Evolutionary conservation across 371 early-diverging fungal genomes (phyloP).

Genomic region (Zychaea mexicana): DNA sequence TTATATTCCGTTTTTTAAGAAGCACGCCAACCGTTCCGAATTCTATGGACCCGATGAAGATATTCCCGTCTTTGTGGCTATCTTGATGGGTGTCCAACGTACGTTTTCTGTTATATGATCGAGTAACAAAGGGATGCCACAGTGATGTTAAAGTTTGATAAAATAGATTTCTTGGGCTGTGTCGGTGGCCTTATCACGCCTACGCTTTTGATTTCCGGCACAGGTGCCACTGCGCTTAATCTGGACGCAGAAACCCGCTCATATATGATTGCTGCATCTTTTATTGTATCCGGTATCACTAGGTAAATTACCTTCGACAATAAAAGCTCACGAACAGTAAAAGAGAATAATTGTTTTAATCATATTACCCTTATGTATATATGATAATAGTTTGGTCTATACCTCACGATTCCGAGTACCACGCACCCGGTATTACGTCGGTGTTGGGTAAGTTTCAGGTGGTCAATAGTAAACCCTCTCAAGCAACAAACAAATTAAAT

Average conservation of each 20-base stretch:
- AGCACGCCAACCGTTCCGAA: conserved; percentile 11
- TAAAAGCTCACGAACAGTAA: neutral
- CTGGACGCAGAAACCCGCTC: conserved; percentile 36
- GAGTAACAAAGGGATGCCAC: neutral
- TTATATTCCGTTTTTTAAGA: conserved; percentile 19
- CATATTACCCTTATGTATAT: neutral
- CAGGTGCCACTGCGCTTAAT: conserved; percentile 40
- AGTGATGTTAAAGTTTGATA: neutral
- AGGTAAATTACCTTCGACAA: conserved; percentile 8
- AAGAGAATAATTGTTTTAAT: neutral
- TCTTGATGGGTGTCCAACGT: conserved; percentile 35
- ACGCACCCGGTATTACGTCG: conserved; percentile 39
- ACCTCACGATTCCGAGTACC: conserved; percentile 45
- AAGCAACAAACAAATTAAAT: neutral
- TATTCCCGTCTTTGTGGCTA: conserved; percentile 28
- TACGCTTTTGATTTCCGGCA: conserved; percentile 39
- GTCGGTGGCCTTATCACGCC: conserved; percentile 48
- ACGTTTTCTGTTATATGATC: neutral
- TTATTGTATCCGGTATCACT: conserved; percentile 30
- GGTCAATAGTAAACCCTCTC: neutral
- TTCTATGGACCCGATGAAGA: conserved; percentile 32
- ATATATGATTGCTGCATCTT: conserved; percentile 45
- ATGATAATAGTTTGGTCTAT: conserved; percentile 29
- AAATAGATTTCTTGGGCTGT: conserved; percentile 33
- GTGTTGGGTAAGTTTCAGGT: conserved; percentile 22